Percentiles rank a stretch among this genome's conserved stretches.
phyloP scores from a whole-genome alignment of 345 rosid genomes.

The Eucalyptus cladocalyx region DNA sequence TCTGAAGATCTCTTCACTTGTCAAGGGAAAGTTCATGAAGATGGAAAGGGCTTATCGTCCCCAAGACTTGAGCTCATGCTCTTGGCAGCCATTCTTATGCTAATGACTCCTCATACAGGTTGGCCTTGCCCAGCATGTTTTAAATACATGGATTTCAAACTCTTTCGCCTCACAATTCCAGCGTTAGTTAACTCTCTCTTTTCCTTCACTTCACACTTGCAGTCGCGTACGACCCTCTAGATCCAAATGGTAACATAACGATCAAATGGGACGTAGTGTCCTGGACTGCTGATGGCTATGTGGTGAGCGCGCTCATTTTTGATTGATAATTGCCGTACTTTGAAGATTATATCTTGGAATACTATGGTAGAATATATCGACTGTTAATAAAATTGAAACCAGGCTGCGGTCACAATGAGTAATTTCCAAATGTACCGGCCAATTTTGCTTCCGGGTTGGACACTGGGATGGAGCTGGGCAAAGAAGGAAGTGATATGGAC shows the following conservation, averaged over 20 bases:
- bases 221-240: conserved; percentile 69
- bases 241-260: conserved; percentile 66
- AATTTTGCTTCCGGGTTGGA: conserved; percentile 71
- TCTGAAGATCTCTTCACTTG: not conserved
- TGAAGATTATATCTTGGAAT: too few relatives aligned
- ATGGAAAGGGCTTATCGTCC: not conserved
- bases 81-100: conserved; percentile 6
- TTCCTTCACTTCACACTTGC: not conserved
- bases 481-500: conserved; percentile 81
- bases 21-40: not conserved
- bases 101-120: conserved; percentile 25
- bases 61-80: conserved; percentile 3
- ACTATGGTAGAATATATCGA: not conserved
- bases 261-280: conserved; percentile 73
- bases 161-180: not conserved
- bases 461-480: conserved; percentile 64
- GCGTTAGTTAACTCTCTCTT: not conserved
- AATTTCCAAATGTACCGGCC: conserved; percentile 65
- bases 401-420: conserved; percentile 60
- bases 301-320: conserved; percentile 20
- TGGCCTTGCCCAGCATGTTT: not conserved
- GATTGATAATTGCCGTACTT: not conserved
- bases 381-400: not conserved
- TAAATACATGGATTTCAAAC: not conserved
- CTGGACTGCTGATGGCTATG: conserved; percentile 74